Evolutionary conservation across 768 basidiomycete genomes (phyloP).

Genomic region (Pseudohyphozyma bogoriensis): DNA sequence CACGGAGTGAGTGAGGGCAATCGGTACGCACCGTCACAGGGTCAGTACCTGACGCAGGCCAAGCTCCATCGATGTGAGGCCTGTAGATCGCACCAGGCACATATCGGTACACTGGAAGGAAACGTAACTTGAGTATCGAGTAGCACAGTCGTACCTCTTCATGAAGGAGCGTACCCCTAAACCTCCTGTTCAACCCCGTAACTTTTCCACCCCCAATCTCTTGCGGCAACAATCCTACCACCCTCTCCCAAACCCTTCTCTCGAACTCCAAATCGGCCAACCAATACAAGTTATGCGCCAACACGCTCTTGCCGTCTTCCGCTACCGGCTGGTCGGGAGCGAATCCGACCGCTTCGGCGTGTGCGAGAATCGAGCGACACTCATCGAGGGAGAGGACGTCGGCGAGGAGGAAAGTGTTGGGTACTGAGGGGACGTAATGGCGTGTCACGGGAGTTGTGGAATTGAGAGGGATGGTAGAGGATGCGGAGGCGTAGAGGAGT

Average conservation of each 20-base stretch:
- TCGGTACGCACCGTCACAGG: conserved; percentile 34
- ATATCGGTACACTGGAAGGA: conserved; percentile 45
- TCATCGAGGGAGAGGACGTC: conserved; percentile 45
- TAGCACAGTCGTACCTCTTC: too few relatives aligned
- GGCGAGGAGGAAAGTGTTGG: conserved; percentile 46
- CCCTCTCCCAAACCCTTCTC: conserved; percentile 41
- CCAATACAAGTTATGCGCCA: conserved; percentile 48
- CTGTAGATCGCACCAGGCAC: conserved; percentile 46
- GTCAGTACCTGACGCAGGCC: conserved; percentile 47
- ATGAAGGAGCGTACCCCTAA: conserved; percentile 35
- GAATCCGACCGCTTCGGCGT: conserved; percentile 46
- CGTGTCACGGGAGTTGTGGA: conserved; percentile 37
- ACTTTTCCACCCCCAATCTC: conserved; percentile 43
- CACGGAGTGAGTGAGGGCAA: neutral
- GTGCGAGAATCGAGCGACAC: conserved; percentile 44
- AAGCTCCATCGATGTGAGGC: conserved; percentile 50
- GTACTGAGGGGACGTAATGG: conserved; percentile 44
- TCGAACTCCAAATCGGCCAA: conserved; percentile 46
- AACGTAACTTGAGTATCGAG: neutral
- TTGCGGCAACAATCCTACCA: conserved; percentile 43
- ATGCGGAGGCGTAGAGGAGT: conserved; percentile 44
- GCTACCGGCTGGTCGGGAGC: conserved; percentile 47
- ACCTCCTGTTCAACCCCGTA: conserved; percentile 46
- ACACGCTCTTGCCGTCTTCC: conserved; percentile 7
- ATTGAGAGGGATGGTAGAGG: conserved; percentile 8